Evolutionary conservation across 2,329 filamentous ascomycete genomes (phyloP).

Genomic region (Fusarium sarcochroum): DNA sequence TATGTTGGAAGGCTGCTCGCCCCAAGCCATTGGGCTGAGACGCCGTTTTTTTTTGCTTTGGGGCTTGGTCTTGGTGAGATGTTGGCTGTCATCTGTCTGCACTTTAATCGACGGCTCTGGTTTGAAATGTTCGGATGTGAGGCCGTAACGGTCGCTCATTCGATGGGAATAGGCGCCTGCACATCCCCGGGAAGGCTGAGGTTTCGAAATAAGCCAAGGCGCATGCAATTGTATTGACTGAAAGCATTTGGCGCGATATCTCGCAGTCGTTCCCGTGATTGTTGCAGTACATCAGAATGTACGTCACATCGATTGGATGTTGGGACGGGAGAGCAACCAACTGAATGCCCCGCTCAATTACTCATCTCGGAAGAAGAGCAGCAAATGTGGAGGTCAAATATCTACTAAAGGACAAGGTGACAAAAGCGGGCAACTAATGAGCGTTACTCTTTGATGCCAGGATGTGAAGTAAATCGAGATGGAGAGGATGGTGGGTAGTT

Average conservation of each 20-base stretch:
- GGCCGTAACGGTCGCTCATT: constrained; percentile 23
- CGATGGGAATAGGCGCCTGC: constrained; percentile 1
- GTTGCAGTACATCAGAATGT: constrained; percentile 6
- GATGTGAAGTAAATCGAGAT: constrained; percentile 29
- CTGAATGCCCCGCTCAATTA: constrained; percentile 18
- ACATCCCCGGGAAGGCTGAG: constrained; percentile 24
- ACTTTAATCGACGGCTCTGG: constrained; percentile 7
- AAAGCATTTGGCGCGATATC: constrained; percentile 11
- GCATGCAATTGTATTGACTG: background rate
- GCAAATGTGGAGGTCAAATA: constrained; percentile 13
- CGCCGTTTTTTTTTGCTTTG: constrained; percentile 18
- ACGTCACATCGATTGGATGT: constrained; percentile 29
- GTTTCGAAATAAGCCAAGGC: constrained; percentile 13
- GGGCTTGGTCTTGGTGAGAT: constrained; percentile 10
- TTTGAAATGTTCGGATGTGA: constrained; percentile 11
- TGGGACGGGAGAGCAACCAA: constrained; percentile 35
- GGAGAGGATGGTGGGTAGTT: constrained; percentile 9
- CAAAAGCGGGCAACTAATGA: constrained; percentile 20
- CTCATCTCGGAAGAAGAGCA: constrained; percentile 5
- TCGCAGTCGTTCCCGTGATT: constrained; percentile 9
- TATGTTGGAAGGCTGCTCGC: constrained; percentile 11
- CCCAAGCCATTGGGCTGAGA: constrained; percentile 3
- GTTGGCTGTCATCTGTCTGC: constrained; percentile 6
- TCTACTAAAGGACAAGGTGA: constrained; percentile 14
- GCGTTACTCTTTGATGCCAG: constrained; percentile 2